phyloP scores from a whole-genome alignment of 306 rosid species.

The Biancaea sappan region DNA sequence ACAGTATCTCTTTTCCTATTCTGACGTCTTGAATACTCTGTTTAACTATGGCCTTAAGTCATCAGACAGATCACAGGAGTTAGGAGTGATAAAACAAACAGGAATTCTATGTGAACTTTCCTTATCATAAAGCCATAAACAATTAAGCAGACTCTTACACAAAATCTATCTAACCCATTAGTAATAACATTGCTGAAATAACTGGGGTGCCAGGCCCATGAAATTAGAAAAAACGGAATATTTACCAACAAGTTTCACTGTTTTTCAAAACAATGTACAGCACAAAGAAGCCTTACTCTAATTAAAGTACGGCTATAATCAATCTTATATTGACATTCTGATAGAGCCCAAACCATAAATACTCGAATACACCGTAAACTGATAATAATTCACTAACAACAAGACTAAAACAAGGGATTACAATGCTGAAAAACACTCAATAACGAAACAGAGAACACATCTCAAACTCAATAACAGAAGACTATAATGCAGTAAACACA shows the following conservation, averaged over 20 bases:
- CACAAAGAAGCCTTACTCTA: not conserved
- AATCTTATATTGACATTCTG: too few species aligned
- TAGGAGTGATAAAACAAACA: slow-evolving; percentile 6
- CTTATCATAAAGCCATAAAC: not conserved
- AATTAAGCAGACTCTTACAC: not conserved
- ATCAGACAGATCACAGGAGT: not conserved
- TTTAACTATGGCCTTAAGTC: not conserved
- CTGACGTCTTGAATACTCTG: not conserved
- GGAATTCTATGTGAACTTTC: not conserved
- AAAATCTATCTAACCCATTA: not conserved
- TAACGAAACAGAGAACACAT: too few species aligned
- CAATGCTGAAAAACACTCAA: too few species aligned
- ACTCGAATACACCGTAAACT: too few species aligned
- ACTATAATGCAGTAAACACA: too few species aligned
- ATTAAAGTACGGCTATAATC: not conserved
- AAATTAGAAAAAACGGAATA: not conserved
- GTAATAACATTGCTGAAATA: not conserved
- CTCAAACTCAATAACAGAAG: too few species aligned
- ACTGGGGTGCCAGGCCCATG: not conserved
- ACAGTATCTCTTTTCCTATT: not conserved
- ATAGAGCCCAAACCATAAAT: too few species aligned
- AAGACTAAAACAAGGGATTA: too few species aligned
- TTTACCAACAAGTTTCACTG: not conserved
- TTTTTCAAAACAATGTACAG: not conserved
- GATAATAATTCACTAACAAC: too few species aligned